Evolutionary conservation across 2,329 filamentous ascomycete genomes (phyloP).

Genomic region (Trichoderma aggressivum): DNA sequence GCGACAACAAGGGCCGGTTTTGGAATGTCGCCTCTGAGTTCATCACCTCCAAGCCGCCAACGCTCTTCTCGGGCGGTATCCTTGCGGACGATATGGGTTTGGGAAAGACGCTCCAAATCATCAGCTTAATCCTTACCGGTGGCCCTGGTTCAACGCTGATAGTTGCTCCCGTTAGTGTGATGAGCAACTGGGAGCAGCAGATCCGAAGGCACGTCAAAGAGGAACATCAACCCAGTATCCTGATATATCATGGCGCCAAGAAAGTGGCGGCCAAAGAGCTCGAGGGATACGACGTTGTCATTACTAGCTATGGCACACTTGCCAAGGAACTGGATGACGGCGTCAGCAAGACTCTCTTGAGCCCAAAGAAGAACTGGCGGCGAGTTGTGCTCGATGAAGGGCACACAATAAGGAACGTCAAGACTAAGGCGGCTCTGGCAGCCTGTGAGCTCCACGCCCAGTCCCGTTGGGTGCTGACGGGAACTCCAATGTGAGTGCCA

Average conservation of each 20-base stretch:
- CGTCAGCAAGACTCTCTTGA: conserved; percentile 18
- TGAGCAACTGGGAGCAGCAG: conserved; percentile 87
- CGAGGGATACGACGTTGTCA: conserved; percentile 66
- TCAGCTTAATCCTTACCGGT: conserved; percentile 67
- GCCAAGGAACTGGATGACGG: conserved; percentile 57
- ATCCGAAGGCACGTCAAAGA: conserved; percentile 67
- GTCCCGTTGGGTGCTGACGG: conserved; percentile 75
- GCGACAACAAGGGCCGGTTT: conserved; percentile 48
- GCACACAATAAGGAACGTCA: conserved; percentile 75
- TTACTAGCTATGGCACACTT: conserved; percentile 81
- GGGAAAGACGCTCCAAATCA: conserved; percentile 83
- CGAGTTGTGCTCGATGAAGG: conserved; percentile 81
- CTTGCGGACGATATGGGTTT: conserved; percentile 88
- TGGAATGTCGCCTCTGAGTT: conserved; percentile 61
- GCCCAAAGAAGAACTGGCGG: conserved; percentile 58
- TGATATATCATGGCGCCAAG: conserved; percentile 70
- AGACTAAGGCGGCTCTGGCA: conserved; percentile 68
- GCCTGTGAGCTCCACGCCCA: conserved; percentile 64
- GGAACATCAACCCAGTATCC: conserved; percentile 60
- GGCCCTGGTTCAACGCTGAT: conserved; percentile 67
- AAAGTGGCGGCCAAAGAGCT: conserved; percentile 58
- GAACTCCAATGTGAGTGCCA: conserved; percentile 67
- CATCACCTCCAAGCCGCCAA: conserved; percentile 53
- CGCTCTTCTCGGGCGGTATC: conserved; percentile 74
- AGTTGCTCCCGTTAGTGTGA: conserved; percentile 76